phyloP scores from a whole-genome alignment of 257 asterid species.

The Ligustrum vulgare region DNA sequence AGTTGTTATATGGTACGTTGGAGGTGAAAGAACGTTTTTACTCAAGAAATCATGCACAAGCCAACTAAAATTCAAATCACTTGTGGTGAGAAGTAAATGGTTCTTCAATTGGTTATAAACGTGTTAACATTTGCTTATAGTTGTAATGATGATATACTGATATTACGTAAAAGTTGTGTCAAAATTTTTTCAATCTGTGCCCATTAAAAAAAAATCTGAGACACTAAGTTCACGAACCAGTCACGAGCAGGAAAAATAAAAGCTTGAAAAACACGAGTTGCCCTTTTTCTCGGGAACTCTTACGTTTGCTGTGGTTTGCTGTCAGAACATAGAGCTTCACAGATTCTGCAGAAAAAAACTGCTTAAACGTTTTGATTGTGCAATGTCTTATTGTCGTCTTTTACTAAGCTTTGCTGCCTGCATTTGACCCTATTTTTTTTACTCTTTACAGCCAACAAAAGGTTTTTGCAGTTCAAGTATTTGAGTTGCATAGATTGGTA shows the following conservation, averaged over 20 bases:
- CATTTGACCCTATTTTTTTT: slow-evolving; percentile 6
- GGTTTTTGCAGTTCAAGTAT: slow-evolving; percentile 86
- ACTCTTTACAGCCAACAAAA: slow-evolving; percentile 71
- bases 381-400: neutral
- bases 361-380: neutral
- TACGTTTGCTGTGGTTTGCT: neutral
- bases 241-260: neutral
- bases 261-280: neutral
- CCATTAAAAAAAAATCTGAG: neutral
- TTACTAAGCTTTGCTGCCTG: neutral
- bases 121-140: neutral
- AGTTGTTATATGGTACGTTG: slow-evolving; percentile 3
- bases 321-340: neutral
- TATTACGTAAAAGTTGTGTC: neutral
- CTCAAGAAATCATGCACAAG: neutral
- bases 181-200: neutral
- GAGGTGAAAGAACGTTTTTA: neutral
- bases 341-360: neutral
- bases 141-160: neutral
- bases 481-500: slow-evolving; percentile 88
- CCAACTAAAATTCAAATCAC: neutral
- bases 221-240: neutral
- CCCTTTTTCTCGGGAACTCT: neutral
- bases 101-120: neutral
- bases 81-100: neutral